Percentiles rank a stretch among this genome's conserved stretches.
These are phyloP conservation scores for Ramaria sp. DNA, from an alignment of 768 basidiomycete species.

Conservation along the genomic window DNA sequence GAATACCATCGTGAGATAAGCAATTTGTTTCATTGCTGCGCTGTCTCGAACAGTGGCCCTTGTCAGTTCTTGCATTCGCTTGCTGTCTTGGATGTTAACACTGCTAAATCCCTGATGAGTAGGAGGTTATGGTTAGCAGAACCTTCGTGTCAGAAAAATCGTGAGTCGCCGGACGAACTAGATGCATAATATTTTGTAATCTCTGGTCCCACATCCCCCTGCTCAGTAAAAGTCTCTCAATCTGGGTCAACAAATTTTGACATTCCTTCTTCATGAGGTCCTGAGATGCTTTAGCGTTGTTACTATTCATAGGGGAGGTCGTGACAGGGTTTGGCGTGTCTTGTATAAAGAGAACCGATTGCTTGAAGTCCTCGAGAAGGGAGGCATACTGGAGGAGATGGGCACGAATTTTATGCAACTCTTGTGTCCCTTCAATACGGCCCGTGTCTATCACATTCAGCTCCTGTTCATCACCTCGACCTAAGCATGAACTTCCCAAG, in stretches of 20 bases:
- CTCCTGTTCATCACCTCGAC: slow-evolving; percentile 28
- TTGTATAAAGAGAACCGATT: slow-evolving; percentile 36
- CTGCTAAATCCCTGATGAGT: slow-evolving; percentile 40
- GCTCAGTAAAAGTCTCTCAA: slow-evolving; percentile 2
- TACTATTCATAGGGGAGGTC: slow-evolving; percentile 18
- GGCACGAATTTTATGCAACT: slow-evolving; percentile 46
- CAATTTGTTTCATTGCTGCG: slow-evolving; percentile 27
- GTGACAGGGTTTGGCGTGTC: slow-evolving; percentile 40
- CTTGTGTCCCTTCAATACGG: slow-evolving; percentile 34
- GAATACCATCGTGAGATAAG: slow-evolving; percentile 52
- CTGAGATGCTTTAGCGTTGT: background rate
- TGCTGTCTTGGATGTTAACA: slow-evolving; percentile 48
- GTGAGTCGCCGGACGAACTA: background rate
- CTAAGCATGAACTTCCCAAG: slow-evolving; percentile 7
- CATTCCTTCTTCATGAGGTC: slow-evolving; percentile 8
- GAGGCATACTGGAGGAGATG: slow-evolving; percentile 46
- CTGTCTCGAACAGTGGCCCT: slow-evolving; percentile 31
- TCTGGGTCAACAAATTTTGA: slow-evolving; percentile 1
- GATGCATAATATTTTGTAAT: slow-evolving; percentile 7
- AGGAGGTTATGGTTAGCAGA: background rate
- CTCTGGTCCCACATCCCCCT: slow-evolving; percentile 8
- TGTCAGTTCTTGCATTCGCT: slow-evolving; percentile 40
- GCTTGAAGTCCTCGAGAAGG: slow-evolving; percentile 42
- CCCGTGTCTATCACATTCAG: slow-evolving; percentile 28
- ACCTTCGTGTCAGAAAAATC: background rate